Base-by-base conservation (phyloP, 129 eudicot species). In the Flaveria bidentis region DNA sequence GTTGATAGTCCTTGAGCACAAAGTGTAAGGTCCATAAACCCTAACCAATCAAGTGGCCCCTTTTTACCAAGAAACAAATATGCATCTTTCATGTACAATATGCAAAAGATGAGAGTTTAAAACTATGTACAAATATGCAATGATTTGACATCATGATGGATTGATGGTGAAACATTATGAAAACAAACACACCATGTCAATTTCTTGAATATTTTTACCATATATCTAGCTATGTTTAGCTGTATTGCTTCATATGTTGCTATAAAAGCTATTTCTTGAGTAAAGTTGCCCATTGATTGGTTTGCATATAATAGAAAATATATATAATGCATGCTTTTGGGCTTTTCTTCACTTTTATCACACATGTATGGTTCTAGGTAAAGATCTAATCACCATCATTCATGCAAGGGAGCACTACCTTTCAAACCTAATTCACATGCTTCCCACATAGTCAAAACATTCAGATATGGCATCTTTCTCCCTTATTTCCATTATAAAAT, bases 401-500 rank as follows among this genome's bases (percentile, higher is more conserved):
- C 75, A 73, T 20, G 28, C 56, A 73, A 80, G 69, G 55, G 58
- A 74, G 80, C 84, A 80, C 80, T 80, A 80, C 26, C 71, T 66
- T 80, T 80, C 44, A 80, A 66, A 80, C 84, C 84, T 80, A 57
- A 56, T 74, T 80, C 84, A 80, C 84, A 80, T 74, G 84, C 84
- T 80, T 80, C 79, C 70, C 80, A 80, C 75, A 71, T 78, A 78
- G 82, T 71, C 82, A 61, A 49, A 71, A 61, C 82, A 66, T 41
- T 75, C 51, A 66, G 56, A 80, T 73, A 67, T 55, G 53, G 26
- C 70, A 65, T 80, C 69, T 73, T 65, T 55, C 52, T 66, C 69
- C 67, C 79, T 52, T 44, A 57, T 46, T 44, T 79, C 30, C 73
- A 51, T 72, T 57, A 79, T 65, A 66, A 44, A 57, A 80, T 80